These are phyloP conservation scores for Thymus mandschuricus DNA, from an alignment of 257 asterid species.

Conservation along the genomic window DNA sequence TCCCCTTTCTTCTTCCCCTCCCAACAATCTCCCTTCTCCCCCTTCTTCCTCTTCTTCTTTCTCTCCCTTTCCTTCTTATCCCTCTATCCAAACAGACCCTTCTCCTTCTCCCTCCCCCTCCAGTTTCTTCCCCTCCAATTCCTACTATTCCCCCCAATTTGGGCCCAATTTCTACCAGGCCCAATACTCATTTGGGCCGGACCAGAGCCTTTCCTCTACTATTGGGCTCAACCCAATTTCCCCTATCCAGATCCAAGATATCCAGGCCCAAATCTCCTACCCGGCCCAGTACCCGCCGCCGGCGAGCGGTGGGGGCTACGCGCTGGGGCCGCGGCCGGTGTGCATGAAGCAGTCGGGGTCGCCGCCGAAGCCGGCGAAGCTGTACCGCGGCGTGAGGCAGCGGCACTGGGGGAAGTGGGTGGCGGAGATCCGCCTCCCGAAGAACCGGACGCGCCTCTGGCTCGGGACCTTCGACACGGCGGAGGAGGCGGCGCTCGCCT, in stretches of 20 bases:
- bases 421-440: conserved; percentile 93
- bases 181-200: conserved; percentile 37
- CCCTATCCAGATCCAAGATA: conserved; percentile 53
- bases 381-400: conserved; percentile 96
- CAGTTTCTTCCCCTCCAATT: conserved; percentile 35
- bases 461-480: conserved; percentile 95
- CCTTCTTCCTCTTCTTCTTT: conserved; percentile 1
- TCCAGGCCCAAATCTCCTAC: conserved; percentile 54
- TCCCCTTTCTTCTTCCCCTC: conserved; percentile 41
- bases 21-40: conserved; percentile 32
- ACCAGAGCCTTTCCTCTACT: conserved; percentile 26
- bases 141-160: conserved; percentile 32
- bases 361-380: conserved; percentile 80
- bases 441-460: conserved; percentile 92
- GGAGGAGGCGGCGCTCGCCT: conserved; percentile 96
- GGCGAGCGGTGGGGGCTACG: conserved; percentile 9
- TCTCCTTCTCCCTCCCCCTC: conserved; percentile 39
- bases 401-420: conserved; percentile 99
- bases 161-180: conserved; percentile 37
- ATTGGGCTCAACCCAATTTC: conserved; percentile 57
- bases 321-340: conserved; percentile 61
- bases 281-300: conserved; percentile 34
- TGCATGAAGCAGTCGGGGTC: conserved; percentile 63
- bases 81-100: conserved; percentile 25
- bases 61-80: not conserved